Conservation (phyloP, 345 rosid species). For the Bruguiera parviflora region DNA sequence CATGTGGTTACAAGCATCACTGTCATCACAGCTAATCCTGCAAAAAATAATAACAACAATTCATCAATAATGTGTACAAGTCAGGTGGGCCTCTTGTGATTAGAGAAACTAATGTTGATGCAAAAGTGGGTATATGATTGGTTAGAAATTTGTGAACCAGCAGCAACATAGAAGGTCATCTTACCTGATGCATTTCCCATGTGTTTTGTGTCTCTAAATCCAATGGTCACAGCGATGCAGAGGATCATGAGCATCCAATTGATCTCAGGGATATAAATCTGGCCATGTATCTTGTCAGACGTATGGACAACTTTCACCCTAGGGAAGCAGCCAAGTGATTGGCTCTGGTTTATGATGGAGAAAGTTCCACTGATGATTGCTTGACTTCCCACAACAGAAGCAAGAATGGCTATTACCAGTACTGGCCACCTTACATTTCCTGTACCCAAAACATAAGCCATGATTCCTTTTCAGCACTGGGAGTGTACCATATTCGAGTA, state of each 20-base stretch:
- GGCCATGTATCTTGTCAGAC: slow-evolving; percentile 95
- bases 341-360: slow-evolving; percentile 98
- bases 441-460: slow-evolving; percentile 27
- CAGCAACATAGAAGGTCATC: not conserved
- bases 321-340: slow-evolving; percentile 96
- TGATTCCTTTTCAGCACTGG: not conserved
- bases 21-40: slow-evolving; percentile 98
- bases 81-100: too few species aligned
- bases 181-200: slow-evolving; percentile 96
- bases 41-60: slow-evolving; percentile 13
- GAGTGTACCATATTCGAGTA: not conserved
- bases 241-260: slow-evolving; percentile 99
- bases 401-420: slow-evolving; percentile 80
- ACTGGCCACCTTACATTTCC: slow-evolving; percentile 82
- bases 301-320: slow-evolving; percentile 98
- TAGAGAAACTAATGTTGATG: too few species aligned
- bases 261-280: slow-evolving; percentile 95
- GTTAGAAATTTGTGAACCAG: not conserved
- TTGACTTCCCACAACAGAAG: slow-evolving; percentile 99
- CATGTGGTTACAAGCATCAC: slow-evolving; percentile 99
- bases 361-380: slow-evolving; percentile 98
- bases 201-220: slow-evolving; percentile 94
- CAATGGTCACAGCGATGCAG: slow-evolving; percentile 95
- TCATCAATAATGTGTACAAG: too few species aligned
- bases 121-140: not conserved